Base-by-base conservation (phyloP, 2,329 filamentous ascomycete species). In the Penicillium glabrum region DNA sequence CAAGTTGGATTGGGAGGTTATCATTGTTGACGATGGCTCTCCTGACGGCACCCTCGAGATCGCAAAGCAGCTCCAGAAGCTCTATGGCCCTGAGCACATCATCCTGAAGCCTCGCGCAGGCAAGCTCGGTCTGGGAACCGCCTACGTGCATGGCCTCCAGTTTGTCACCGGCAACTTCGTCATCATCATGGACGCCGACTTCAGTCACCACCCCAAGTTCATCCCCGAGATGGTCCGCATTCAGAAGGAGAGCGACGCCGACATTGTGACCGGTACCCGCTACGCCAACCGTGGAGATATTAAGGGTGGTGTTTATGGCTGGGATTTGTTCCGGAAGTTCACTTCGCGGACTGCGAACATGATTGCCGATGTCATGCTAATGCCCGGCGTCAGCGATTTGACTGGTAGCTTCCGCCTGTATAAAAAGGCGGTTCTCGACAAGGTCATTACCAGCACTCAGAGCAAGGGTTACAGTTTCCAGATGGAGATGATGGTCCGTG, bases 151-250 rank as follows among this genome's bases (percentile, higher is more conserved):
- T 77, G 93, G 93, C 51, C 83, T 99, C 59, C 86, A 96, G 75
- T 98, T 90, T 73, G 89, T 84, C 24, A 92, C 87, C 23, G 95
- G 95, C 69, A 97, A 96, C 84, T 98, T 87, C 72, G 91, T 99
- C 73, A 91, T 99, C 82, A 99, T 99, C 84, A 99, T 99, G 95
- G 95, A 99, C 81, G 95, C 96, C 78, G 95, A 99, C 80, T 99
- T 99, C 84, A 91, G 87, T 68, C 95, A 99, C 81, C 95, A 99
- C 82, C 95, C 95, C 72, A 99, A 98, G 80, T 99, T 98, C 85
- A 96, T 99, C 77, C 88, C 93, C 53, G 83, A 88, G 72, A 98
- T 99, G 91, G 91, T 99, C 69, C 84, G 83, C 58, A 84, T 87
- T 65, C 95, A 98, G 77, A 84, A 86, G 75, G 79, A 81, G 54